Evolutionary conservation across 2,329 filamentous ascomycete genomes (phyloP).

Genomic region (Arachnopeziza araneosa): DNA sequence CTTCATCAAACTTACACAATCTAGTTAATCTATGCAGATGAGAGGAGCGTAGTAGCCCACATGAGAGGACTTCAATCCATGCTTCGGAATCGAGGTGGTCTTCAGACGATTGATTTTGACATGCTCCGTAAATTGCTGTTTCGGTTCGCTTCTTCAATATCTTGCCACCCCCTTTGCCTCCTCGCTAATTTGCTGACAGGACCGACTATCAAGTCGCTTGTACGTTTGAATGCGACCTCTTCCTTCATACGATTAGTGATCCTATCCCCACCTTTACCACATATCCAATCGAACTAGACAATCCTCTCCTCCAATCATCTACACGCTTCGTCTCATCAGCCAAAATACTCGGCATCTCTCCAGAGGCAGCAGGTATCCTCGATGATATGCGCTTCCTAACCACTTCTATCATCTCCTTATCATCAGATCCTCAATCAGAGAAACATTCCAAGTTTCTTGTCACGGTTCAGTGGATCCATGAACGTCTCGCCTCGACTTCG

Average conservation of each 20-base stretch:
- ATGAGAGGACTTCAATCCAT: conserved; percentile 30
- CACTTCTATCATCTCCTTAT: conserved; percentile 15
- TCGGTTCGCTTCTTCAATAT: conserved; percentile 13
- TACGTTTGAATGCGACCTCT: conserved; percentile 28
- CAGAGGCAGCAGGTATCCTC: conserved; percentile 21
- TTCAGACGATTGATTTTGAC: conserved; percentile 15
- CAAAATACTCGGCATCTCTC: conserved; percentile 12
- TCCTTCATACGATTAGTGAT: conserved; percentile 19
- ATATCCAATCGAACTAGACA: conserved; percentile 22
- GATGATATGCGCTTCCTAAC: conserved; percentile 29
- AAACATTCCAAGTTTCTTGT: conserved; percentile 14
- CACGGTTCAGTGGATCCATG: conserved; percentile 23
- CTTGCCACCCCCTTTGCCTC: not conserved
- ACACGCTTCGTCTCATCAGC: conserved; percentile 15
- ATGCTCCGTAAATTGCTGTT: conserved; percentile 22
- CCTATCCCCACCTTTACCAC: conserved; percentile 9
- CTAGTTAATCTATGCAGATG: conserved; percentile 23
- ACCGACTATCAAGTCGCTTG: conserved; percentile 31
- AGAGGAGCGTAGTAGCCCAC: conserved; percentile 28
- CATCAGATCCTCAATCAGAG: not conserved
- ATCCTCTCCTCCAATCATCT: conserved; percentile 22
- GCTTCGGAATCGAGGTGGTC: conserved; percentile 24
- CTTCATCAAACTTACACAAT: not conserved
- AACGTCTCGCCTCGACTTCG: conserved; percentile 9
- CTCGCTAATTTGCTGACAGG: conserved; percentile 12